phyloP scores from a whole-genome alignment of 2,329 filamentous ascomycete species.

The Malbranchea zuffiana region DNA sequence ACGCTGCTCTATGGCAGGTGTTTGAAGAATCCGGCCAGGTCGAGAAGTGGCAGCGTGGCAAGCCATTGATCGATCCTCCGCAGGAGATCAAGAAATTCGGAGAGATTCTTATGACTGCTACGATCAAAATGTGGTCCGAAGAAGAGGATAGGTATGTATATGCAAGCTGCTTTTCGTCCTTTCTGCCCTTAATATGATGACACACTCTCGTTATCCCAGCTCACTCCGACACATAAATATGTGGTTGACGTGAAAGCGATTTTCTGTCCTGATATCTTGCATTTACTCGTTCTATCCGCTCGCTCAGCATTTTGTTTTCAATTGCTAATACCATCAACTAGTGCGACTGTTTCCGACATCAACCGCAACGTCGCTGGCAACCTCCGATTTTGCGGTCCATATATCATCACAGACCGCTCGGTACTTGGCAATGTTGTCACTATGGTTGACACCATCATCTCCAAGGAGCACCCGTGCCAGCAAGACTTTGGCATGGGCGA shows the following conservation, averaged over 20 bases:
- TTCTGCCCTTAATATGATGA: slow-evolving; percentile 61
- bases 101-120: slow-evolving; percentile 72
- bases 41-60: slow-evolving; percentile 76
- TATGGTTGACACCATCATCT: slow-evolving; percentile 67
- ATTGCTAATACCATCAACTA: slow-evolving; percentile 41
- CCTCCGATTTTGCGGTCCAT: slow-evolving; percentile 80
- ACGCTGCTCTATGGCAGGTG: slow-evolving; percentile 79
- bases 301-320: slow-evolving; percentile 14
- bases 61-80: slow-evolving; percentile 64
- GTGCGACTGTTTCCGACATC: slow-evolving; percentile 82
- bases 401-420: slow-evolving; percentile 63
- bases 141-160: slow-evolving; percentile 82
- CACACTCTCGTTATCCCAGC: slow-evolving; percentile 90
- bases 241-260: slow-evolving; percentile 85
- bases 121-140: slow-evolving; percentile 74
- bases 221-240: slow-evolving; percentile 88
- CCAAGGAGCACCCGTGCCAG: slow-evolving; percentile 85
- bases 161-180: slow-evolving; percentile 14
- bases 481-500: slow-evolving; percentile 75
- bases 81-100: slow-evolving; percentile 73
- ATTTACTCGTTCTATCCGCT: slow-evolving; percentile 12
- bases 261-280: slow-evolving; percentile 26
- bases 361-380: slow-evolving; percentile 87
- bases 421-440: slow-evolving; percentile 67
- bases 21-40: slow-evolving; percentile 68